A percentile compares a stretch with the other conserved stretches of the same genome.
Evolutionary conservation across 345 rosid genomes (phyloP).

Genomic region (Linum lewisii): DNA sequence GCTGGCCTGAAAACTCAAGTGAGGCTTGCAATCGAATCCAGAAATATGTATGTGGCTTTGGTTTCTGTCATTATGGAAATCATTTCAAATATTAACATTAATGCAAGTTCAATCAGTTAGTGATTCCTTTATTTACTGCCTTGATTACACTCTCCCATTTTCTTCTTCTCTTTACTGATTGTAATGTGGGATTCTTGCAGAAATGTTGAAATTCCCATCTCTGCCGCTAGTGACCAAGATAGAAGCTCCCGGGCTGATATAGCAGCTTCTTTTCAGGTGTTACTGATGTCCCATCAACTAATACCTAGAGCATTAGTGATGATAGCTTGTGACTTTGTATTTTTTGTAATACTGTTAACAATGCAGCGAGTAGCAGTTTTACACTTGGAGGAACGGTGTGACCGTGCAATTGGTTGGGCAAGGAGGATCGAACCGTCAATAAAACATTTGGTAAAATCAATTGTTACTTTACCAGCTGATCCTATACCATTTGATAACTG

Average conservation of each 20-base stretch:
- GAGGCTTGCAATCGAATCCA: slow-evolving; percentile 76
- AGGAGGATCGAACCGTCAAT: slow-evolving; percentile 75
- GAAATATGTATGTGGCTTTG: slow-evolving; percentile 47
- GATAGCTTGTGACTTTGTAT: too few species aligned
- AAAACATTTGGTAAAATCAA: slow-evolving; percentile 49
- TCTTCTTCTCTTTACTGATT: background rate
- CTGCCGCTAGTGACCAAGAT: slow-evolving; percentile 56
- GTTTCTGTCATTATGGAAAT: slow-evolving; percentile 4
- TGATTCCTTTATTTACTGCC: background rate
- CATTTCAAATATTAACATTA: slow-evolving; percentile 9
- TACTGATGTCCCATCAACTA: too few species aligned
- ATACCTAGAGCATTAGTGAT: too few species aligned
- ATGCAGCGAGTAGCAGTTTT: slow-evolving; percentile 84
- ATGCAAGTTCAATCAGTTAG: background rate
- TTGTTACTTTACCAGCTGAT: background rate
- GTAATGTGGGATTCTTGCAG: slow-evolving; percentile 29
- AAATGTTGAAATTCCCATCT: slow-evolving; percentile 52
- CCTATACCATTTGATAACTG: background rate
- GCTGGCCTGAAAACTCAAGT: slow-evolving; percentile 98
- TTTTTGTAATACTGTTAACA: too few species aligned
- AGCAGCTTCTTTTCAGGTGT: slow-evolving; percentile 95
- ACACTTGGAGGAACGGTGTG: slow-evolving; percentile 91
- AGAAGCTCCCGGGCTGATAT: slow-evolving; percentile 78
- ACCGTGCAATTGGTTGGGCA: slow-evolving; percentile 89
- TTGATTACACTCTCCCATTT: background rate